Base-by-base conservation (phyloP, 768 basidiomycete genomes). In the Nidularia sp. region DNA sequence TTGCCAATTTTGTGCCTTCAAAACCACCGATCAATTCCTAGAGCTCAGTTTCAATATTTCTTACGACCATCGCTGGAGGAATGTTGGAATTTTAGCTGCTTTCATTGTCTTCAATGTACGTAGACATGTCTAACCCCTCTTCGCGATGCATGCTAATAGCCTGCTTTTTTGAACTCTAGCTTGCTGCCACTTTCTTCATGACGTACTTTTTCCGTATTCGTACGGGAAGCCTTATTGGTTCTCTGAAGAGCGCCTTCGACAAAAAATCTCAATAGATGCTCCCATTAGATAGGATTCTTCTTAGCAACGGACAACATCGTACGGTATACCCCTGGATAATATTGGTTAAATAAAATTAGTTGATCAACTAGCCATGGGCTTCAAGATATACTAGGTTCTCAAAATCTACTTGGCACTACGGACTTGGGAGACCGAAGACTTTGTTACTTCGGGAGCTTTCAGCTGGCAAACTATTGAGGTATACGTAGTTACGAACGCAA, bases 11-110 rank as follows among this genome's bases (percentile, higher is more conserved):
- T 93, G 90, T 60, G 65, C 81, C 10, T 69, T 75, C 15, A 63
- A 70, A 15, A 74, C 75, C 0, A 82, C 86, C 1, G 84, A 90
- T 61, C 63, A 74, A 46, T 90, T 81, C 72, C 67, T 88, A 31
- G 62, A 50, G n/a, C 22, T 34, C 0, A 66, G 59, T 39, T 83
- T 86, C 64, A 83, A 81, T 53, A 83, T 87, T 44, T 69, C 67
- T 49, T 89, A 85, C 51, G 54, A 59, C 4, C 65, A 81, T 45
- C 72, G 68, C 33, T 85, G 81, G 81, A 67, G 81, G 34, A 67
- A 85, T 61, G 67, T 82, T 45, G 80, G 81, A 3, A 58, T 85
- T 46, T 54, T 84, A 50, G 69, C 73, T 51, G 81, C 63, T 0
- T 80, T 70, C 55, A 69, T 73, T 25, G 50, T 60, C 1, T 77